Evolutionary conservation across 345 rosid genomes (phyloP).

Genomic region (Syzygium jambos): DNA sequence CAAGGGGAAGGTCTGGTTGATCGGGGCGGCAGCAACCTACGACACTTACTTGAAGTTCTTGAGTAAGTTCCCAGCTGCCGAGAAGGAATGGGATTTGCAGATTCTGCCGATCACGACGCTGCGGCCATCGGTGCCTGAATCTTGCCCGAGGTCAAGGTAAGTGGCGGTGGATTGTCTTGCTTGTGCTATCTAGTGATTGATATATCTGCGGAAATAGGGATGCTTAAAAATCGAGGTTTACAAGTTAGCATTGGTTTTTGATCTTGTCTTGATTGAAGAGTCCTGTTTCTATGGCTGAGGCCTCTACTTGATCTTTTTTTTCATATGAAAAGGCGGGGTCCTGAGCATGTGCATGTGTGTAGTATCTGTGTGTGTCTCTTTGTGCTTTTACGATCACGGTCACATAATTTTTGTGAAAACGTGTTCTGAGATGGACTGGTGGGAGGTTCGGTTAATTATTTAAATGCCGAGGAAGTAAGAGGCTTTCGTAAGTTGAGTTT

Average conservation of each 20-base stretch:
- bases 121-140: conserved; percentile 33
- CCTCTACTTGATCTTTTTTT: not conserved
- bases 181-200: not conserved
- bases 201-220: not conserved
- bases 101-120: conserved; percentile 58
- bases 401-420: not conserved
- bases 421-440: not conserved
- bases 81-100: conserved; percentile 81
- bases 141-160: conserved; percentile 67
- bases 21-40: conserved; percentile 49
- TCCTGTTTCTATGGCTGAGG: not conserved
- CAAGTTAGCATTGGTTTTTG: not conserved
- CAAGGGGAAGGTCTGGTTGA: conserved; percentile 45
- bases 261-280: not conserved
- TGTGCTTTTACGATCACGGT: not conserved
- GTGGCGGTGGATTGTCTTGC: not conserved
- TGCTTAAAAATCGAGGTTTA: not conserved
- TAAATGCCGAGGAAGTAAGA: not conserved
- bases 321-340: not conserved
- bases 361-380: not conserved
- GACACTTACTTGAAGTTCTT: conserved; percentile 51
- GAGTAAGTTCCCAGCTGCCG: conserved; percentile 42
- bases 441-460: not conserved
- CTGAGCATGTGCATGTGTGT: not conserved
- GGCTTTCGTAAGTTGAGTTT: not conserved